phyloP scores from a whole-genome alignment of 352 stramenopile species.

The Pythium rishiriense region DNA sequence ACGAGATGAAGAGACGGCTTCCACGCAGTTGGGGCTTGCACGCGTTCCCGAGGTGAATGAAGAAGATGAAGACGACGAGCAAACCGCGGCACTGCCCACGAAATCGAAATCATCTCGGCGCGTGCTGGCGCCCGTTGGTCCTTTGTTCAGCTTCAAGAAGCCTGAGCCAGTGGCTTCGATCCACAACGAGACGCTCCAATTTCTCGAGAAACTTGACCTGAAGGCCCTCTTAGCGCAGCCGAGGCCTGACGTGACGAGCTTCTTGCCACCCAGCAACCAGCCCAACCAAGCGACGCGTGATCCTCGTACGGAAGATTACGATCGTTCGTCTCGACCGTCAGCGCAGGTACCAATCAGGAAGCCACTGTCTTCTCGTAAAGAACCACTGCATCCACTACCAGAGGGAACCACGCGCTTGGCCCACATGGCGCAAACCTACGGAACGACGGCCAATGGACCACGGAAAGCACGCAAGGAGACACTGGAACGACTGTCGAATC shows the following conservation, averaged over 20 bases:
- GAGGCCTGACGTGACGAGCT: slow-evolving; percentile 48
- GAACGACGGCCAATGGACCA: slow-evolving; percentile 41
- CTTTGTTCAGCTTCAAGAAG: slow-evolving; percentile 1
- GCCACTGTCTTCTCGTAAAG: slow-evolving; percentile 12
- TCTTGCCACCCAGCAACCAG: slow-evolving; percentile 20
- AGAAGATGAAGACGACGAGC: slow-evolving; percentile 29
- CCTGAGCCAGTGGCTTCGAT: slow-evolving; percentile 9
- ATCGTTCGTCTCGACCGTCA: neutral
- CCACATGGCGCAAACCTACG: slow-evolving; percentile 68
- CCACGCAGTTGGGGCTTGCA: slow-evolving; percentile 15
- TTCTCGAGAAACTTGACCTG: slow-evolving; percentile 63
- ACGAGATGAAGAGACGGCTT: slow-evolving; percentile 9
- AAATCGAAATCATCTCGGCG: neutral
- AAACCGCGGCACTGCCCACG: neutral
- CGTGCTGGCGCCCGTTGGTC: neutral
- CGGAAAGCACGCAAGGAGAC: slow-evolving; percentile 60
- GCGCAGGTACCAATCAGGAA: neutral
- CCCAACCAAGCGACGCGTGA: slow-evolving; percentile 2
- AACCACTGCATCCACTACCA: neutral
- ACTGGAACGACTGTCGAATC: slow-evolving; percentile 63
- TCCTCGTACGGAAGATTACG: slow-evolving; percentile 8
- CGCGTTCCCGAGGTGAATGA: slow-evolving; percentile 27
- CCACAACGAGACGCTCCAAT: slow-evolving; percentile 50
- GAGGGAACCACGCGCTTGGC: slow-evolving; percentile 35
- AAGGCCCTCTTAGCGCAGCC: slow-evolving; percentile 62